Percentiles rank a stretch among this genome's conserved stretches.
Evolutionary conservation across 73 alveolate genomes (phyloP).

Genomic region (Tetrahymena borealis): DNA sequence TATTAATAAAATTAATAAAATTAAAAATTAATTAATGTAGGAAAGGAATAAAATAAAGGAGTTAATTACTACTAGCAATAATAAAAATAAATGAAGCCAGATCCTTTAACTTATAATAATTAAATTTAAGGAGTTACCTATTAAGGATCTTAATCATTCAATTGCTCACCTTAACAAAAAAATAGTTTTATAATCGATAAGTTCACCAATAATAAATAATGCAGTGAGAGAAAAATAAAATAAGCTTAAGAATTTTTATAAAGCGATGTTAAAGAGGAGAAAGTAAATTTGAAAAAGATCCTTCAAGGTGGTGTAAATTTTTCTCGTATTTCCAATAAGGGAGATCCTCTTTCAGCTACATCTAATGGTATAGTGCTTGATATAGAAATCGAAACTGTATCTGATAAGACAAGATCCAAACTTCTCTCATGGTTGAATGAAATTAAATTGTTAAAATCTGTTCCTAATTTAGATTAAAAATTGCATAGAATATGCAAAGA

Average conservation of each 20-base stretch:
- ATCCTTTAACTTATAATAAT: not conserved
- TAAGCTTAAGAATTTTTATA: not conserved
- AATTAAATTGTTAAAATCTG: not conserved
- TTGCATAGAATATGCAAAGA: not conserved
- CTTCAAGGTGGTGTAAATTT: not conserved
- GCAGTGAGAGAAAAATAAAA: not conserved
- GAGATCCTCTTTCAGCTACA: not conserved
- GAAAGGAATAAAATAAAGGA: not conserved
- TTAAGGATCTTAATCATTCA: not conserved
- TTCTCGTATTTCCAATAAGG: not conserved
- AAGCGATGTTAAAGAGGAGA: not conserved
- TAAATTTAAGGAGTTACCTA: not conserved
- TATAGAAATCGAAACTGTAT: not conserved
- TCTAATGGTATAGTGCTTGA: not conserved
- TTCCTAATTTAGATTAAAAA: not conserved
- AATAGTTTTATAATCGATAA: not conserved
- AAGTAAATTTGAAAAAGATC: not conserved
- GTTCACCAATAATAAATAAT: not conserved
- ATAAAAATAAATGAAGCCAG: not conserved
- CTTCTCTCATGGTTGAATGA: not conserved
- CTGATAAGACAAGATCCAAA: not conserved
- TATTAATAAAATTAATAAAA: not conserved
- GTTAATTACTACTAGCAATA: not conserved
- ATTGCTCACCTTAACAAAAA: not conserved
- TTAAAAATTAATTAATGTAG: not conserved